Evolutionary conservation across 345 rosid genomes (phyloP).

Genomic region (Sonneratia caseolaris): DNA sequence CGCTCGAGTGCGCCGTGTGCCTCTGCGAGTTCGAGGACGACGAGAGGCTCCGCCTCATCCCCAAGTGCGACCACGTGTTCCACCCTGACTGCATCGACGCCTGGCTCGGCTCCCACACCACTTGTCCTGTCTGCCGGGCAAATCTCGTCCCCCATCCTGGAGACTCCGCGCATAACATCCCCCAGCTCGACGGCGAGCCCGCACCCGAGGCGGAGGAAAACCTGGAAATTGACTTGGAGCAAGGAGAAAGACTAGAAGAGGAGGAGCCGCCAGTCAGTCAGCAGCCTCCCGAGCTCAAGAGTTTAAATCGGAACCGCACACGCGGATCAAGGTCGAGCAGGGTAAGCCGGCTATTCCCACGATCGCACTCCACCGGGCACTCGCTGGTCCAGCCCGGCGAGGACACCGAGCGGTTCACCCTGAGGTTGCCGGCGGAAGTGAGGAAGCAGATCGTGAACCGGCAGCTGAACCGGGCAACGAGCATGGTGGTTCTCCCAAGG

Average conservation of each 20-base stretch:
- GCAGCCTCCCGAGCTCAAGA: constrained; percentile 10
- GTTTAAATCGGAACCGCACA: constrained; percentile 38
- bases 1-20: constrained; percentile 93
- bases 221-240: constrained; percentile 13
- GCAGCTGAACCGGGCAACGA: constrained; percentile 53
- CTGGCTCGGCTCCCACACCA: constrained; percentile 76
- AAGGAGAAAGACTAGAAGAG: not conserved
- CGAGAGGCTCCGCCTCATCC: constrained; percentile 89
- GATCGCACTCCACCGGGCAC: constrained; percentile 93
- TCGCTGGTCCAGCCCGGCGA: constrained; percentile 80
- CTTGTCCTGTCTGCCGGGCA: constrained; percentile 93
- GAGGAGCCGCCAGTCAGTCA: not conserved
- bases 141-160: constrained; percentile 39
- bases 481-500: constrained; percentile 44
- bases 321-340: constrained; percentile 37
- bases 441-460: constrained; percentile 57
- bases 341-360: constrained; percentile 25
- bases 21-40: constrained; percentile 79
- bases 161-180: constrained; percentile 18
- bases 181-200: not conserved
- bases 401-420: constrained; percentile 69
- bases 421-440: constrained; percentile 59
- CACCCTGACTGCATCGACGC: constrained; percentile 84
- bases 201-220: constrained; percentile 22
- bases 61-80: constrained; percentile 87